phyloP scores from a whole-genome alignment of 345 rosid genomes.

The Viola odorata region DNA sequence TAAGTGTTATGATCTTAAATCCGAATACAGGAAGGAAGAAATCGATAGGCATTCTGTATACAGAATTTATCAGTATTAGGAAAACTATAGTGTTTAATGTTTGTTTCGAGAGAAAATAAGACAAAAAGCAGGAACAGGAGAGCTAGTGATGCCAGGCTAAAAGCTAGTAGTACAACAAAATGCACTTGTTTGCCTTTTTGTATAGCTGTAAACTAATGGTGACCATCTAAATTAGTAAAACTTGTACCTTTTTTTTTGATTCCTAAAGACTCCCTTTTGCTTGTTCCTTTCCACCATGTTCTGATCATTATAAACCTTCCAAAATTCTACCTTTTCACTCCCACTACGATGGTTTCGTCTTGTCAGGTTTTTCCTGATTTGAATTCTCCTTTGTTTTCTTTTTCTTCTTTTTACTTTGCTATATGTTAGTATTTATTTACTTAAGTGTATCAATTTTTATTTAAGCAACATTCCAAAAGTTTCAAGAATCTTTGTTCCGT shows the following conservation, averaged over 20 bases:
- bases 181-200: slow-evolving; percentile 1
- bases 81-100: not conserved
- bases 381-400: not conserved
- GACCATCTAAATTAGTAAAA: slow-evolving; percentile 19
- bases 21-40: not conserved
- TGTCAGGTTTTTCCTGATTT: not conserved
- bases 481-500: not conserved
- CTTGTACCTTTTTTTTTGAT: not conserved
- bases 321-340: slow-evolving; percentile 6
- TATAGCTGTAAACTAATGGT: slow-evolving; percentile 22
- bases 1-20: not conserved
- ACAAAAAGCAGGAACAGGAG: not conserved
- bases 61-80: not conserved
- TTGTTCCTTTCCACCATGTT: slow-evolving; percentile 11
- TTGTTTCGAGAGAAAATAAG: not conserved
- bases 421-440: not conserved
- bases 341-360: slow-evolving; percentile 5
- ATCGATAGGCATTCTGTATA: not conserved
- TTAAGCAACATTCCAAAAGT: not conserved
- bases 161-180: not conserved
- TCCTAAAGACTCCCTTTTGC: not conserved
- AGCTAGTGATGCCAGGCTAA: slow-evolving; percentile 2
- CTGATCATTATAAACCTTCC: slow-evolving; percentile 22
- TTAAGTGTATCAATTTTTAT: not conserved
- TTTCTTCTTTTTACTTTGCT: not conserved